These are phyloP conservation scores for Liquidambar formosana DNA, from an alignment of 164 flowering plant genomes.

Conservation along the genomic window DNA sequence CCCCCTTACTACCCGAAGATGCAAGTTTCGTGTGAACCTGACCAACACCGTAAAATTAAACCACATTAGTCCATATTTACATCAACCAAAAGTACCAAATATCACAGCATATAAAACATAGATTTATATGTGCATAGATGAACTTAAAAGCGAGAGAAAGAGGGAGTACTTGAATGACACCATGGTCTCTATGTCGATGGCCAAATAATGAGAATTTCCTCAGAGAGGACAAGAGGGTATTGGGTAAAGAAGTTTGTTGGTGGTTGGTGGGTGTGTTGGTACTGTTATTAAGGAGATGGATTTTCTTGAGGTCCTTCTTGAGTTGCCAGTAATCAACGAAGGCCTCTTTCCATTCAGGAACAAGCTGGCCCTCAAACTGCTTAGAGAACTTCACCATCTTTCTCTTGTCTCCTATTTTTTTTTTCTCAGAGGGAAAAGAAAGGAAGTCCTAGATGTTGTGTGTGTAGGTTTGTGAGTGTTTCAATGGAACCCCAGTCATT, in stretches of 20 bases:
- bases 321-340: constrained; percentile 92
- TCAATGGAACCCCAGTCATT: constrained; percentile 22
- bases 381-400: constrained; percentile 94
- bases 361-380: constrained; percentile 91
- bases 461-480: constrained; percentile 32
- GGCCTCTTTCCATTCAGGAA: constrained; percentile 99
- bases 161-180: constrained; percentile 64
- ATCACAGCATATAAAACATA: not conserved
- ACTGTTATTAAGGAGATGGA: constrained; percentile 41
- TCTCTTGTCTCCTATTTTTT: not conserved
- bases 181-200: constrained; percentile 51
- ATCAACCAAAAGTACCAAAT: not conserved
- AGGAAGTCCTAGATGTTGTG: constrained; percentile 7
- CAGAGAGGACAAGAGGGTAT: constrained; percentile 41
- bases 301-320: constrained; percentile 83
- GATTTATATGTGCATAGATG: not conserved
- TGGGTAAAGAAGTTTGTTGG: constrained; percentile 31
- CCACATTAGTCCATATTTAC: not conserved
- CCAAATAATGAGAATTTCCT: constrained; percentile 47
- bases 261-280: constrained; percentile 22
- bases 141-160: constrained; percentile 1
- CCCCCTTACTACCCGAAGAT: constrained; percentile 67
- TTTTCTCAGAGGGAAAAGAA: not conserved
- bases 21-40: constrained; percentile 89
- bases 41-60: constrained; percentile 4